Percentiles rank a stretch among this genome's conserved stretches.
These are phyloP conservation scores for Rubus idaeus DNA, from an alignment of 306 rosid genomes.

Conservation along the genomic window DNA sequence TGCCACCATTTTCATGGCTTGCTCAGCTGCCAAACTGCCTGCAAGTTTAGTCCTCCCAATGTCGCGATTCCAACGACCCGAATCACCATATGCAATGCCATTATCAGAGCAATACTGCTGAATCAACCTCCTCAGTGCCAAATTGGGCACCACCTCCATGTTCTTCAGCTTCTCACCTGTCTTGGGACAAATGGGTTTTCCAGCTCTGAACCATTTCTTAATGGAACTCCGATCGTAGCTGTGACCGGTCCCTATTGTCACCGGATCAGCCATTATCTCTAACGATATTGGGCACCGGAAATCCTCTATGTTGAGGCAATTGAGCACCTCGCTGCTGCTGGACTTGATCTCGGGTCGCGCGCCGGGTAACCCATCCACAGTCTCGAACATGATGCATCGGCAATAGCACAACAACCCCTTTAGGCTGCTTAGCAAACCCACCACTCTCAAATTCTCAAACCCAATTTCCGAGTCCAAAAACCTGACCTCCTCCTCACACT, in stretches of 20 bases:
- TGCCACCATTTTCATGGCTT: constrained; percentile 47
- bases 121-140: constrained; percentile 48
- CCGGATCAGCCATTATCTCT: constrained; percentile 82
- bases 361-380: constrained; percentile 37
- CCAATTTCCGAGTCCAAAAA: constrained; percentile 71
- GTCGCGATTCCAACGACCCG: constrained; percentile 39
- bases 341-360: constrained; percentile 28
- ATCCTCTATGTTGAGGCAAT: constrained; percentile 57
- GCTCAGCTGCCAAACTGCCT: constrained; percentile 52
- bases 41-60: constrained; percentile 26
- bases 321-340: constrained; percentile 16
- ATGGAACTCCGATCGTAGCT: constrained; percentile 87
- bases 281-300: constrained; percentile 82
- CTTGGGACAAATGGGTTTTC: constrained; percentile 66
- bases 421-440: constrained; percentile 39
- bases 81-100: constrained; percentile 37
- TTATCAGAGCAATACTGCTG: constrained; percentile 53
- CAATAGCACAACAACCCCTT: constrained; percentile 58
- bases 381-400: constrained; percentile 52
- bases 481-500: constrained; percentile 59
- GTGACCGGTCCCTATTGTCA: constrained; percentile 75
- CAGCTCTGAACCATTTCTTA: constrained; percentile 68
- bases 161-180: constrained; percentile 60
- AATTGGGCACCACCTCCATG: constrained; percentile 62
- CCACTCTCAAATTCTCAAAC: constrained; percentile 40